phyloP scores from a whole-genome alignment of 2,329 filamentous ascomycete species.

The Geosmithia putterillii region DNA sequence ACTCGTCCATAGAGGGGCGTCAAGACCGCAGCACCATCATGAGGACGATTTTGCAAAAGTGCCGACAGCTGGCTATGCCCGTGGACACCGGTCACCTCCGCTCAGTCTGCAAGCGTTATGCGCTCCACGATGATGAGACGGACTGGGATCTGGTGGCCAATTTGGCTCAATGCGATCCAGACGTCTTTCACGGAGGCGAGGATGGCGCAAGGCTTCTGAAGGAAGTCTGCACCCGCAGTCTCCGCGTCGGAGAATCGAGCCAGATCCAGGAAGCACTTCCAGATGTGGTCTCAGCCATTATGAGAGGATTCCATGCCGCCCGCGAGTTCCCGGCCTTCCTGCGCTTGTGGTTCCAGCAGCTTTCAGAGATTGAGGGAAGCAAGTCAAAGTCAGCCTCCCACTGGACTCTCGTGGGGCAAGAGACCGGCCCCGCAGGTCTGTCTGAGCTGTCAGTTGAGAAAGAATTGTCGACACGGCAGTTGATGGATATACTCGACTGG shows the following conservation, averaged over 20 bases:
- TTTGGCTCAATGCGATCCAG: conserved; percentile 31
- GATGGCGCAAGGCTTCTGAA: conserved; percentile 26
- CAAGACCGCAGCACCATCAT: conserved; percentile 14
- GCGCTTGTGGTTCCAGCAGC: conserved; percentile 31
- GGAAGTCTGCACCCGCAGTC: conserved; percentile 23
- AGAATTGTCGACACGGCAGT: conserved; percentile 30
- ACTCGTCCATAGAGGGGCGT: conserved; percentile 11
- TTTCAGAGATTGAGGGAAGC: conserved; percentile 20
- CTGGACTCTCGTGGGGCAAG: conserved; percentile 17
- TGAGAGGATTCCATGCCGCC: conserved; percentile 28
- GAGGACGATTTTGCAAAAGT: conserved; percentile 16
- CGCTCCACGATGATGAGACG: conserved; percentile 16
- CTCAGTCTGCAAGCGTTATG: conserved; percentile 28
- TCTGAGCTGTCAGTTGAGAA: conserved; percentile 22
- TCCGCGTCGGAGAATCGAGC: conserved; percentile 7
- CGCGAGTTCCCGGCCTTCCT: conserved; percentile 33
- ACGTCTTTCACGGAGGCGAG: conserved; percentile 28
- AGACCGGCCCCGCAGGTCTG: conserved; percentile 6
- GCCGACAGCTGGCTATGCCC: conserved; percentile 14
- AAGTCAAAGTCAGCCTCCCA: conserved; percentile 13
- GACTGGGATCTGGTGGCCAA: conserved; percentile 30
- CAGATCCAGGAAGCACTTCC: conserved; percentile 11
- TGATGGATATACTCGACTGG: conserved; percentile 30
- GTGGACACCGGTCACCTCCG: conserved; percentile 28
- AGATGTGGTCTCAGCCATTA: conserved; percentile 27